Conservation (phyloP, 371 early-diverging fungal genomes). For the Mucor velutinosus region DNA sequence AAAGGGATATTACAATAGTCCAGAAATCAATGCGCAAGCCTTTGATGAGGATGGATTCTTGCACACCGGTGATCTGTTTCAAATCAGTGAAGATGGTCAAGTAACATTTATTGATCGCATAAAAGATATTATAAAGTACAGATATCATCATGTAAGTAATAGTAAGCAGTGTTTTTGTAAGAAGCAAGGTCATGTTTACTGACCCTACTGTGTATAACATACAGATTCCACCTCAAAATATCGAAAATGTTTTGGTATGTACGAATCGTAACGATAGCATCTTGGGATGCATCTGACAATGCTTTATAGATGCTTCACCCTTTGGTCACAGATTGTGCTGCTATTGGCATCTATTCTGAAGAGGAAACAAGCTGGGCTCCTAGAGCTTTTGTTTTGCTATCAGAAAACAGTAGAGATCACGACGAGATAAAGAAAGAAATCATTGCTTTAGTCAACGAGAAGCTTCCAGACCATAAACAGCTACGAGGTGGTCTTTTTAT, state of each 20-base stretch:
- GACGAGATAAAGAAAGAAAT: background rate
- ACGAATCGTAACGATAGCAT: background rate
- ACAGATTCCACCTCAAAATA: conserved; percentile 9
- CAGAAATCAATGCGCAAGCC: conserved; percentile 55
- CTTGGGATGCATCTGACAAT: conserved; percentile 19
- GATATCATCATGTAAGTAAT: background rate
- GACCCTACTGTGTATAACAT: background rate
- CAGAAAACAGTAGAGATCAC: conserved; percentile 12
- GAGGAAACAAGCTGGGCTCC: conserved; percentile 70
- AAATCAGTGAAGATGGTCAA: conserved; percentile 50
- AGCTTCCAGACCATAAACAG: background rate
- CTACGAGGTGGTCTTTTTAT: conserved; percentile 3
- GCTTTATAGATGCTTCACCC: conserved; percentile 62
- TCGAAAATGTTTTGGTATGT: conserved; percentile 13
- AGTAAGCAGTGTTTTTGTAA: background rate
- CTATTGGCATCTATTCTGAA: conserved; percentile 55
- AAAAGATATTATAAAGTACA: conserved; percentile 73
- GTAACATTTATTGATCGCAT: conserved; percentile 60
- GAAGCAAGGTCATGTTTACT: background rate
- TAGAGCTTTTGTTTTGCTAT: conserved; percentile 63
- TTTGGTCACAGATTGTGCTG: conserved; percentile 68
- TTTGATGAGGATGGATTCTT: conserved; percentile 69
- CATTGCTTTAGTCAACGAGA: background rate
- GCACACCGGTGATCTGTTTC: conserved; percentile 78
- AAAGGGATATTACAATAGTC: conserved; percentile 60